Evolutionary conservation across 1,139 yeast species (phyloP).

Genomic region (Lodderomyces margitis): DNA sequence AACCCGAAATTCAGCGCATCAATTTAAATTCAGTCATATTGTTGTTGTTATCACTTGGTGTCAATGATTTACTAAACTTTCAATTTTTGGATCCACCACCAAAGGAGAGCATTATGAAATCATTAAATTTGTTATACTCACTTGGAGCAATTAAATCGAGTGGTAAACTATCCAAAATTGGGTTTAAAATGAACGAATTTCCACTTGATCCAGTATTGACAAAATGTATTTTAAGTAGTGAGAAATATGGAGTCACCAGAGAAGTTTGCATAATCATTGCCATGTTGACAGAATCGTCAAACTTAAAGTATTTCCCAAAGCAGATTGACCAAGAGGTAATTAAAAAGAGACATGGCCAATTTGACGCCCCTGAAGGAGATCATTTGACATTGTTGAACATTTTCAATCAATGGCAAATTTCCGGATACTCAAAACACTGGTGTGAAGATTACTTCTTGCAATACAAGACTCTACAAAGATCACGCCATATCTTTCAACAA

Average conservation of each 20-base stretch:
- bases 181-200: constrained; percentile 86
- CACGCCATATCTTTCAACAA: constrained; percentile 72
- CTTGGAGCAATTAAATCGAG: constrained; percentile 83
- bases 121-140: constrained; percentile 77
- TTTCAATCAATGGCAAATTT: constrained; percentile 73
- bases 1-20: constrained; percentile 85
- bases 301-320: constrained; percentile 71
- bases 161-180: constrained; percentile 76
- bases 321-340: constrained; percentile 61
- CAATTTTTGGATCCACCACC: constrained; percentile 90
- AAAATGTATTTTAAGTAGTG: constrained; percentile 66
- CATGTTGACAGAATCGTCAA: constrained; percentile 79
- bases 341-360: constrained; percentile 57
- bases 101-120: constrained; percentile 64
- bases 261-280: constrained; percentile 72
- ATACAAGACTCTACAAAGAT: constrained; percentile 66
- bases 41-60: constrained; percentile 74
- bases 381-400: constrained; percentile 73
- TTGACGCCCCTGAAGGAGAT: constrained; percentile 52
- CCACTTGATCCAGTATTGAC: constrained; percentile 92
- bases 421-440: constrained; percentile 69
- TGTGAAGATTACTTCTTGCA: constrained; percentile 84
- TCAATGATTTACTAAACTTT: constrained; percentile 75
- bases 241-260: constrained; percentile 54
- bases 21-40: constrained; percentile 77